Evolutionary conservation across 768 basidiomycete genomes (phyloP), one percentile per base, ranked within the genome.

Genomic region (Lactifluus subvellereus): DNA sequence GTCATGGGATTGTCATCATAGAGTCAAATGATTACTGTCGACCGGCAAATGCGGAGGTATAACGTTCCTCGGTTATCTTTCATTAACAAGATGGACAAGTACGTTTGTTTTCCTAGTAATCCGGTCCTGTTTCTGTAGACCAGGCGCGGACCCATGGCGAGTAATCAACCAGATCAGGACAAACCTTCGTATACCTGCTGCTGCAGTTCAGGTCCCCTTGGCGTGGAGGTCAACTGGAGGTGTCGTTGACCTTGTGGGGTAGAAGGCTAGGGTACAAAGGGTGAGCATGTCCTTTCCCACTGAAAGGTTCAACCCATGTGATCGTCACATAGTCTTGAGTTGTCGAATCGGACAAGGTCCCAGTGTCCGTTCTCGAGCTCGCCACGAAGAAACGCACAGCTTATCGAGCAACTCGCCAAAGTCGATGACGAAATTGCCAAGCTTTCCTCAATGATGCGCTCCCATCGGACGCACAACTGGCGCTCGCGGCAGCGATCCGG

Each of bases 41-140:
- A 99, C 77, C 82, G 97, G 63, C 97, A 99, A 80, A 99, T 99
- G 97, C 83, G 91, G 65, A 85, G 97, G 38, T 99, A 99, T 72
- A 88, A 88, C 70, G 93, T 99, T 61, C 97, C 97, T 60, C 83
- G 97, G 50, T 22, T 2, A 22, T 22, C 22, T 22, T 22, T 22
- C 22, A 22, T 83, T 99, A 63, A 98, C 77, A 98, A 98, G 77
- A 98, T 98, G 22, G 22, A 22, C 22, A 22, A 2, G 22, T 22
- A 22, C 22, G 22, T 22, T 22, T 22, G 22, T 22, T 22, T 22
- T 22, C 22, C 22, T 2, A 22, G 2, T n/a, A n/a, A n/a, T n/a
- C 22, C 2, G 2, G 22, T 22, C 1, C 22, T 2, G 22, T 22
- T 1, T 2, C 2, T 22, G 22, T 22, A 22, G 22, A 22, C 22